phyloP scores from a whole-genome alignment of 352 stramenopile genomes.

The Lagenidium sp. region DNA sequence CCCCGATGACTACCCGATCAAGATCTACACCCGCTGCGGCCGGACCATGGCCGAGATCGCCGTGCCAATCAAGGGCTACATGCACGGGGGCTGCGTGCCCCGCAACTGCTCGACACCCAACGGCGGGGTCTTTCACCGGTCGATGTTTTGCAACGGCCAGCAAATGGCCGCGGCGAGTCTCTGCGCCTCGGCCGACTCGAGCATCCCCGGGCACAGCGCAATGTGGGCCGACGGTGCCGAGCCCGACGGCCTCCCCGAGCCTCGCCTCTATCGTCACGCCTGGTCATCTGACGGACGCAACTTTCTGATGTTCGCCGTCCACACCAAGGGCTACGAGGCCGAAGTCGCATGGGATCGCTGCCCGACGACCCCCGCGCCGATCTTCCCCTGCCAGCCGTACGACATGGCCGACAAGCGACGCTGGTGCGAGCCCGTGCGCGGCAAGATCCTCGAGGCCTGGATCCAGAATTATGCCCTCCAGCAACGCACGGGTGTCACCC shows the following conservation, averaged over 20 bases:
- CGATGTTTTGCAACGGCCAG: slow-evolving; percentile 14
- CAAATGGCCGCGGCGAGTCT: slow-evolving; percentile 13
- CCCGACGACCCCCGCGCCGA: slow-evolving; percentile 22
- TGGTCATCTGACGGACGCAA: slow-evolving; percentile 10
- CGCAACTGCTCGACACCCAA: slow-evolving; percentile 17
- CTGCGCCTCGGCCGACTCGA: slow-evolving; percentile 20
- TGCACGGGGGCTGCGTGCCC: slow-evolving; percentile 10
- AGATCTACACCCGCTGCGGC: slow-evolving; percentile 10
- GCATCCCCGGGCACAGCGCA: slow-evolving; percentile 16
- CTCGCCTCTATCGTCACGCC: slow-evolving; percentile 10
- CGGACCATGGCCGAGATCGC: slow-evolving; percentile 13
- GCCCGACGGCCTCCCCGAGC: slow-evolving; percentile 13
- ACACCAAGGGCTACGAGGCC: slow-evolving; percentile 18
- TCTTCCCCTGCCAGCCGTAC: slow-evolving; percentile 23
- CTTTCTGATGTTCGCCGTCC: slow-evolving; percentile 11
- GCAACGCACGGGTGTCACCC: slow-evolving; percentile 13
- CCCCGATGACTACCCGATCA: slow-evolving; percentile 6
- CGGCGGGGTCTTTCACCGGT: slow-evolving; percentile 15
- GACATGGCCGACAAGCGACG: slow-evolving; percentile 20
- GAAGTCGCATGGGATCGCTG: slow-evolving; percentile 14
- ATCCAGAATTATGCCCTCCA: slow-evolving; percentile 52
- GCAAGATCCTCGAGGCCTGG: slow-evolving; percentile 35
- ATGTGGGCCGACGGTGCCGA: slow-evolving; percentile 17
- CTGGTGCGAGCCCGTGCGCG: slow-evolving; percentile 30
- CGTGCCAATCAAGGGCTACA: slow-evolving; percentile 12